Base-by-base conservation (phyloP, 257 asterid species). In the Petunia axillaris region DNA sequence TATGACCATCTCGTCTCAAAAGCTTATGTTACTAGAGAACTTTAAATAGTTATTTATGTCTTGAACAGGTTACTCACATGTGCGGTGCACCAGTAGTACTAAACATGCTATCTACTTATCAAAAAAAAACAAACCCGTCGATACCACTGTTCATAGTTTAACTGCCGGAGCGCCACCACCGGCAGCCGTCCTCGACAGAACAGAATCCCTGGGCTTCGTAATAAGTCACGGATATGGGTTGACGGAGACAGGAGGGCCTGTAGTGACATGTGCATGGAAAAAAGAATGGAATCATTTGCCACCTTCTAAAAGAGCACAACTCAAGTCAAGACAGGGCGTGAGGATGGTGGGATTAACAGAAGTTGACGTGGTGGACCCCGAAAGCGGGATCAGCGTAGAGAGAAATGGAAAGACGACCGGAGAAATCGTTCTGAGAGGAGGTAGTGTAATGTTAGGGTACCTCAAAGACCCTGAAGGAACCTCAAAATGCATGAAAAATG, bases 351-450 rank as follows among this genome's bases (percentile, higher is more conserved):
- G 65, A 16, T 35, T 53, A 2, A 11, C 25, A 8, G 80, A 41
- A 2, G 46, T 38, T 2, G 53, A 54, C 50, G 80, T 76, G 13
- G 65, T 76, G 50, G 35, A 76, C 40, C 7, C 80, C 35, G 65
- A 37, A 41, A 37, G 50, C n/a, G 66, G 65, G 6, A 13, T 9
- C 48, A 53, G 66, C 43, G 80, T 76, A 50, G 11, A 36, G 10
- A n/a, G 66, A 25, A 52, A 76, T 16, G 80, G 80, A 13, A 37
- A 10, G 15, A 55, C 16, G 35, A 7, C 89, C 89, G 5, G 86
- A 25, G 25, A 25, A 25, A 25, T 25, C 25, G 25, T 25, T 25
- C 25, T 25, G 25, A 25, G 25, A 25, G 25, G 25, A 25, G 25
- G 25, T 25, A 25, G 25, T 25, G 25, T 25, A 25, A 25, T 25